These are phyloP conservation scores for Saccharomyces hybrid DNA, from an alignment of 1,139 yeast genomes.

Conservation along the genomic window DNA sequence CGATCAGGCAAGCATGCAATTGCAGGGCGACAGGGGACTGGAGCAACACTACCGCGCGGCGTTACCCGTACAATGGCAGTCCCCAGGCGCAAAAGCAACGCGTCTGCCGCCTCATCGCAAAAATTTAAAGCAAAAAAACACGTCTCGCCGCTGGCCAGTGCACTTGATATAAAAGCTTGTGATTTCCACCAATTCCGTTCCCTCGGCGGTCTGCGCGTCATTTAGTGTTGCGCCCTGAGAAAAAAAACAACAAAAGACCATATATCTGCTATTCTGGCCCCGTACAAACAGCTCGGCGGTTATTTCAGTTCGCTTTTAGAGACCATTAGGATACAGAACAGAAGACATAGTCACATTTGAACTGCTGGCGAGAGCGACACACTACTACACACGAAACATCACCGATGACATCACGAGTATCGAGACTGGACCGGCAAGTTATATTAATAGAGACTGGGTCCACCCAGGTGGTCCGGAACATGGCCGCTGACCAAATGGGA, in stretches of 20 bases:
- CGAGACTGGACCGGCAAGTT: constrained; percentile 62
- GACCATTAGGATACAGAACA: constrained; percentile 20
- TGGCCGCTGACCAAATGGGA: constrained; percentile 96
- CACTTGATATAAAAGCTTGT: neutral
- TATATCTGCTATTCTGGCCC: neutral
- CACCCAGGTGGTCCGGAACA: constrained; percentile 84
- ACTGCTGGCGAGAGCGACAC: neutral
- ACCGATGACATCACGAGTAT: constrained; percentile 31
- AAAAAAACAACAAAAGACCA: neutral
- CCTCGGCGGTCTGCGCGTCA: neutral
- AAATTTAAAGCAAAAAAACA: neutral
- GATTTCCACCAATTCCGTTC: neutral
- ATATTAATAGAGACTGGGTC: constrained; percentile 92
- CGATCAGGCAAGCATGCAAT: neutral
- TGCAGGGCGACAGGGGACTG: too few species aligned
- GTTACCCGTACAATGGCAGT: neutral
- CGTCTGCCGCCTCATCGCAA: neutral
- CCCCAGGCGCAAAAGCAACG: neutral
- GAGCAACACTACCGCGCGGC: neutral
- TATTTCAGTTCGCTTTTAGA: constrained; percentile 35
- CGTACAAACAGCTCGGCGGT: constrained; percentile 7
- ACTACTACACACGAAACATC: neutral
- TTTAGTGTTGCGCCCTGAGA: neutral
- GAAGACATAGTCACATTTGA: neutral
- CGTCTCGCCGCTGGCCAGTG: neutral